Evolutionary conservation across 352 stramenopile species (phyloP), one percentile per base, ranked within the genome.

Genomic region (Globisporangium solare): DNA sequence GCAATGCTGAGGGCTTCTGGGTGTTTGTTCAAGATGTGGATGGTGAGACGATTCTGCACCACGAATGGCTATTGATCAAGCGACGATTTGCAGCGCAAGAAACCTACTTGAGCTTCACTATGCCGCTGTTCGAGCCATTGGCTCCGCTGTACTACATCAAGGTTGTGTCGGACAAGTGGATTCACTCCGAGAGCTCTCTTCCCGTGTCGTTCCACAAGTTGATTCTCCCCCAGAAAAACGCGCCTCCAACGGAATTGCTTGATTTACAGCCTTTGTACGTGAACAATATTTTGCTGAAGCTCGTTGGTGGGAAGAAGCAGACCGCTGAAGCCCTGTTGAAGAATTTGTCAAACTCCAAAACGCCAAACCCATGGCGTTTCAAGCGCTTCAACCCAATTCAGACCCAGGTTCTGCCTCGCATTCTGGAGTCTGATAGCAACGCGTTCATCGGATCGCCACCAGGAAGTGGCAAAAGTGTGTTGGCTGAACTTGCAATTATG

Each of bases 21-120:
- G 82, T 99, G 31, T 87, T 99, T 58, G 95, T 99, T 3, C 96
- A 99, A 57, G 97, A 99, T 73, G 96, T 98, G 2, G 97, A 99
- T 61, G 92, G 94, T 20, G 96, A 99, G 61, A 94, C 80, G n/a
- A 98, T 99, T 63, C 76, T 99, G 40, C 96, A 99, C 63, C 86
- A 99, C 72, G 96, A 99, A 76, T 94, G 90, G 67, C 95, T 99
- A 53, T 67, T 98, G 35, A 80, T 99, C 42, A 98, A 97, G 58
- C 73, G 80, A 13, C 72, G 80, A 2, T 94, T 92, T 60, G 84
- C 83, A 3, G 76, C 74, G 2, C 77, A 96, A 46, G 85, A 95
- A 60, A 86, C 70, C 17, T 92, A 88, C 50, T 45, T 95, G 46
- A 89, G 89, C 51, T 99, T 99, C 61, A 98, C 94, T 22, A 97